Evolutionary conservation across 805 yeast species (phyloP).

Genomic region (Monosporozyma yasuniensis): DNA sequence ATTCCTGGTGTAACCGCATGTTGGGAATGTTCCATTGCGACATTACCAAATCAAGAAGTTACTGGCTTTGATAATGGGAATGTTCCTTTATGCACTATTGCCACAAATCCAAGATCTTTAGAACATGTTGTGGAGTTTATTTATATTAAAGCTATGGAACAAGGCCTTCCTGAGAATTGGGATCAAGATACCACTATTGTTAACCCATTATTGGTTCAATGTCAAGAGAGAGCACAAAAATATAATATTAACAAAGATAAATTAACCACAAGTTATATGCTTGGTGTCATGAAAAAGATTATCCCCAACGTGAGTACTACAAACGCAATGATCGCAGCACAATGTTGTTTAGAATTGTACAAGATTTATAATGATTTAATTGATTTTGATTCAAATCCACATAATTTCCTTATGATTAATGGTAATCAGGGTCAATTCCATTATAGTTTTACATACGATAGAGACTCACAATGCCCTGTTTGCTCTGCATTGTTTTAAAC

Average conservation of each 20-base stretch:
- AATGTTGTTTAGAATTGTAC: conserved; percentile 79
- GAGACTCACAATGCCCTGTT: conserved; percentile 58
- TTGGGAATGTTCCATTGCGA: conserved; percentile 81
- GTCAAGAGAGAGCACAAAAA: conserved; percentile 49
- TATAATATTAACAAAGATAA: conserved; percentile 57
- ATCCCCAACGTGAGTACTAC: conserved; percentile 94
- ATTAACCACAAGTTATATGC: conserved; percentile 59
- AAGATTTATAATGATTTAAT: conserved; percentile 65
- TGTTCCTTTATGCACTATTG: conserved; percentile 88
- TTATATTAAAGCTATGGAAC: conserved; percentile 36
- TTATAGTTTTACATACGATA: conserved; percentile 57
- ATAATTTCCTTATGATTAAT: conserved; percentile 76
- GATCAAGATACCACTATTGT: conserved; percentile 56
- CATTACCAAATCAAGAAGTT: conserved; percentile 49
- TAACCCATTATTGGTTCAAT: conserved; percentile 47
- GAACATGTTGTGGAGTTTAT: conserved; percentile 95
- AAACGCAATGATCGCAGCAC: conserved; percentile 83
- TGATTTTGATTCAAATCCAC: conserved; percentile 33
- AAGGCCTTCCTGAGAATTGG: conserved; percentile 57
- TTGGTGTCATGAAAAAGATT: conserved; percentile 85
- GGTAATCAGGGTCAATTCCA: conserved; percentile 76
- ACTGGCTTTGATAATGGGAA: conserved; percentile 26
- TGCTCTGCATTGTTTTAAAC: conserved; percentile 32
- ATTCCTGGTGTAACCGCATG: conserved; percentile 82
- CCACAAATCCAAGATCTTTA: conserved; percentile 87